phyloP scores from a whole-genome alignment of 306 rosid species.

The Vicia villosa region DNA sequence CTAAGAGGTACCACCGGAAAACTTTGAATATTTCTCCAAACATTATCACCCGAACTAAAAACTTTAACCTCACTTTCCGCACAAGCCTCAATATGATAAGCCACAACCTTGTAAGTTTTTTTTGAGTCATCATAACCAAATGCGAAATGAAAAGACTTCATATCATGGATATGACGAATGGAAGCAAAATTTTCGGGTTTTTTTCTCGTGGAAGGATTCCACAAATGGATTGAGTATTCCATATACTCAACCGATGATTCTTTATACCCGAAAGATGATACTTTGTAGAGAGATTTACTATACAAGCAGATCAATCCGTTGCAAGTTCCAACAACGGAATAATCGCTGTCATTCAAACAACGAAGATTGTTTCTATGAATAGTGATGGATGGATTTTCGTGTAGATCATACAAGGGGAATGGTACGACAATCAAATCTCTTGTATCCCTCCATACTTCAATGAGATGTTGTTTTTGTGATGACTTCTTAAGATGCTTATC shows the following conservation, averaged over 20 bases:
- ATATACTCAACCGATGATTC: no score
- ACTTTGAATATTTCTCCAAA: conserved; percentile 8
- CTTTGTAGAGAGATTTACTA: not conserved
- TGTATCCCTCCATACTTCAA: not conserved
- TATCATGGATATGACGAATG: no score
- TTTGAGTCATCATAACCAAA: not conserved
- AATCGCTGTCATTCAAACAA: accelerated
- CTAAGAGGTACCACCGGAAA: not conserved
- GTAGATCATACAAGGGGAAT: not conserved
- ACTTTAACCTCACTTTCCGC: not conserved
- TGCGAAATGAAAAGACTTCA: not conserved
- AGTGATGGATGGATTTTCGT: not conserved
- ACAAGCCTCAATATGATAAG: not conserved
- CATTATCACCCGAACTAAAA: not conserved
- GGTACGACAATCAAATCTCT: not conserved
- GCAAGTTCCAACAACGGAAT: not conserved
- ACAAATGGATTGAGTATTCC: not conserved
- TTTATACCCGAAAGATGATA: no score
- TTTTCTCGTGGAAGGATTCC: not conserved
- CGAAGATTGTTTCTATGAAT: not conserved
- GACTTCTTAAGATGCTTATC: not conserved
- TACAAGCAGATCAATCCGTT: not conserved
- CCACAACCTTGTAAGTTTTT: not conserved
- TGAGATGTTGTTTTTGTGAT: not conserved
- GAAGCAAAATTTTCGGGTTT: not conserved